Base-by-base conservation (phyloP, 257 asterid genomes). In the Nyctanthes arbortristis region DNA sequence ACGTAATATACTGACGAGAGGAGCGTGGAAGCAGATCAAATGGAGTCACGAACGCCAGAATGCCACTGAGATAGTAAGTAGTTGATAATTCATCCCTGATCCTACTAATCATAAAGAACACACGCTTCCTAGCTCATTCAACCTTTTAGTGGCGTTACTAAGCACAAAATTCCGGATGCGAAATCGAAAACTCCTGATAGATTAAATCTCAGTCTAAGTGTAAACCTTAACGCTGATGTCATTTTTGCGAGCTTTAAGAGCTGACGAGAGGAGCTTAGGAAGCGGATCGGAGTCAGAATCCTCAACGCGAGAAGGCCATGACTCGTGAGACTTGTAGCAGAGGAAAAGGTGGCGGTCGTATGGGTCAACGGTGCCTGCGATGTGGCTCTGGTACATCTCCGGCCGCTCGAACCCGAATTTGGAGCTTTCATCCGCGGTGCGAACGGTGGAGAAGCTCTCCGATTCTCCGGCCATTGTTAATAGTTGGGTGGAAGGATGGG, bases 281-380 rank as follows among this genome's bases (percentile, higher is more conserved):
- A 94, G 83, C 74, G 83, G 91, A 89, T 94, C 98, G 66, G 91
- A 36, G 1, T 91, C 98, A 0, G 98, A 86, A 57, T 67, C 71
- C 79, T 92, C 99, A 27, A 94, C 80, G 56, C 88, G 87, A 16
- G 95, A 27, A 36, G 99, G 98, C 99, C 99, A 92, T 32, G 82
- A 61, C 27, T 88, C 84, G 67, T 87, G 91, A 70, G 98, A 82
- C 84, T 88, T 85, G 88, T 92, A 89, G 79, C 92, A 82, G 75
- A 94, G 97, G 84, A 94, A 94, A 59, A 89, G 56, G 83, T 94
- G 98, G 68, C 98, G 97, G 0, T 81, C 89, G 87, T 84, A 88
- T 25, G 85, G 82, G 68, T 70, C 78, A 66, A 87, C 92, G 32
- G 93, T 85, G 31, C 91, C 95, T 59, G 88, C 78, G 69, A 94